Conservation (phyloP, 2,329 filamentous ascomycete genomes). For the Fusarium staphyleae region DNA sequence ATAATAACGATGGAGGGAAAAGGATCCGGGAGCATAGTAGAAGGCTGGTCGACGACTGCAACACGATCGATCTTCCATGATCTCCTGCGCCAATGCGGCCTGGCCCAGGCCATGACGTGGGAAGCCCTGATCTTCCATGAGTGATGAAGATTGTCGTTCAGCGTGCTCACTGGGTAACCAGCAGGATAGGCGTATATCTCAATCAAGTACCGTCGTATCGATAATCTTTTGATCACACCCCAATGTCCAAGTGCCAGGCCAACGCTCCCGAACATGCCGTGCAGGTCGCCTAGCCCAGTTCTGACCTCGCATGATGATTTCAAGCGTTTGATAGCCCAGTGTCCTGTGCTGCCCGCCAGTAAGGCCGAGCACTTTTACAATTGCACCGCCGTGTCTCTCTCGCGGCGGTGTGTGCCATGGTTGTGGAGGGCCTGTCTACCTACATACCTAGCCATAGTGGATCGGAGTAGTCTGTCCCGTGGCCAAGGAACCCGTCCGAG, state of each 20-base stretch:
- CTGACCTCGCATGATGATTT: conserved; percentile 28
- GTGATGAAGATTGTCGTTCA: not conserved
- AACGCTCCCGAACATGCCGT: conserved; percentile 28
- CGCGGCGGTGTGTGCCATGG: conserved; percentile 24
- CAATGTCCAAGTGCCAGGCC: conserved; percentile 4
- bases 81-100: conserved; percentile 18
- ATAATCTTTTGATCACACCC: conserved; percentile 9
- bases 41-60: not conserved
- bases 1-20: conserved; percentile 8
- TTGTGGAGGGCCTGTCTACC: conserved; percentile 9
- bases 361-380: not conserved
- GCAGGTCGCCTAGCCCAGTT: conserved; percentile 11
- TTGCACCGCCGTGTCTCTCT: conserved; percentile 6
- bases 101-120: conserved; percentile 29
- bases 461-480: conserved; percentile 11
- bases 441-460: too few relatives aligned
- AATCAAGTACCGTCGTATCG: not conserved
- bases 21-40: conserved; percentile 8
- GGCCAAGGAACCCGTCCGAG: conserved; percentile 22
- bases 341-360: conserved; percentile 4
- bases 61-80: conserved; percentile 17
- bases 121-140: not conserved
- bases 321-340: conserved; percentile 6
- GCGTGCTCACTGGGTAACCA: not conserved
- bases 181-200: not conserved